Percentiles rank a stretch among this genome's conserved stretches.
phyloP scores from a whole-genome alignment of 2,329 filamentous ascomycete species.

The Epichloe baconii region DNA sequence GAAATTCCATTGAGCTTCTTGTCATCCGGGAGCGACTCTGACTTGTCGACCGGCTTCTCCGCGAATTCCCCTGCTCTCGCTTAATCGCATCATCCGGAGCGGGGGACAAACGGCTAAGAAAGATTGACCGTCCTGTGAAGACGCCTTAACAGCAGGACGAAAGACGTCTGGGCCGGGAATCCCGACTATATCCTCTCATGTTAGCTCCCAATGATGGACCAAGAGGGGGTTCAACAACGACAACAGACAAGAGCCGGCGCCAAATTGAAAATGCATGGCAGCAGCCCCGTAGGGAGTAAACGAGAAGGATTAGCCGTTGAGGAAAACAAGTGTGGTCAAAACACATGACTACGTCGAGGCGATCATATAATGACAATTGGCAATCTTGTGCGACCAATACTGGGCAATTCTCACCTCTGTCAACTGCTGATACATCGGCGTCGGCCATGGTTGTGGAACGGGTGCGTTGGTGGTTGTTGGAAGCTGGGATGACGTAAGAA shows the following conservation, averaged over 20 bases:
- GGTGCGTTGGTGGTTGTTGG: neutral
- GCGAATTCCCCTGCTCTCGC: neutral
- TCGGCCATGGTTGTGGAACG: conserved; percentile 18
- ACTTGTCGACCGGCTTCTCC: conserved; percentile 9
- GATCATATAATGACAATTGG: neutral
- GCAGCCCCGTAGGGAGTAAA: neutral
- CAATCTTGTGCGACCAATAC: neutral
- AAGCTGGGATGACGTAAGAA: conserved; percentile 9
- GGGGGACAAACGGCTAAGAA: conserved; percentile 8
- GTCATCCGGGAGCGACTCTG: conserved; percentile 5
- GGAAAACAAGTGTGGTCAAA: neutral
- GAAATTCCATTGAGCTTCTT: conserved; percentile 7
- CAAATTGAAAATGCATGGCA: neutral
- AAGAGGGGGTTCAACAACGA: neutral
- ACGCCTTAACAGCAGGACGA: conserved; percentile 15
- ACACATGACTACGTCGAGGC: neutral
- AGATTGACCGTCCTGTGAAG: conserved; percentile 12
- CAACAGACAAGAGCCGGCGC: neutral
- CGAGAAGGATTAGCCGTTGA: neutral
- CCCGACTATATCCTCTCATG: conserved; percentile 12
- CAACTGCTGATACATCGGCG: conserved; percentile 21
- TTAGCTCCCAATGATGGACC: neutral
- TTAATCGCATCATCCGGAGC: conserved; percentile 1
- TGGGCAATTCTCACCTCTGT: conserved; percentile 19
- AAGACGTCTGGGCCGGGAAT: conserved; percentile 16